Conservation (phyloP, 352 stramenopile genomes). For the Phytopythium litorale region DNA sequence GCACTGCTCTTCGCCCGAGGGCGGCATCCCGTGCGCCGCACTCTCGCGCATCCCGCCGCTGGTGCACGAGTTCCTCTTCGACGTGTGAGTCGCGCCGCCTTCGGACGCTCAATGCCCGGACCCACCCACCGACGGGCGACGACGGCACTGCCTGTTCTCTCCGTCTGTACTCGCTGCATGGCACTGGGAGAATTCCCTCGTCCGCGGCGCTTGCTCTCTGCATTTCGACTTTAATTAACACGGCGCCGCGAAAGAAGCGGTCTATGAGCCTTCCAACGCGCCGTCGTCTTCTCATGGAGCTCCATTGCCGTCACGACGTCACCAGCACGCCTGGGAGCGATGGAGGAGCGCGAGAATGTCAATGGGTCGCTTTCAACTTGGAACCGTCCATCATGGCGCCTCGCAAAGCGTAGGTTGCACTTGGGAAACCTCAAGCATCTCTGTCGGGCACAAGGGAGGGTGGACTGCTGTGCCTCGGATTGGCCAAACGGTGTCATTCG, state of each 20-base stretch:
- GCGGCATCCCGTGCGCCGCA: constrained; percentile 13
- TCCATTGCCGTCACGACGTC: too few species aligned
- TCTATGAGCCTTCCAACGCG: neutral
- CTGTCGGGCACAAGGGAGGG: too few species aligned
- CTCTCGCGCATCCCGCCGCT: constrained; percentile 20
- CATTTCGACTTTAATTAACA: neutral
- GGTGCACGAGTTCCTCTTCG: constrained; percentile 26
- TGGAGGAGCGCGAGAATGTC: too few species aligned
- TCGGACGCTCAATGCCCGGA: neutral
- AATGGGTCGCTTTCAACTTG: too few species aligned
- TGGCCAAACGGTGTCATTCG: too few species aligned
- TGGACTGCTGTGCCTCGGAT: too few species aligned
- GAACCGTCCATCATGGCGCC: too few species aligned
- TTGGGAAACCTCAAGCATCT: too few species aligned
- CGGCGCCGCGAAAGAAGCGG: neutral
- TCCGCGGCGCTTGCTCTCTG: neutral
- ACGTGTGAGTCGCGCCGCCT: neutral
- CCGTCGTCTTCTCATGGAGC: too few species aligned
- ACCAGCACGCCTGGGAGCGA: too few species aligned
- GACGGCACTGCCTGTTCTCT: neutral
- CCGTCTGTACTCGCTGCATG: neutral
- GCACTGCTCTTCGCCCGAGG: constrained; percentile 8
- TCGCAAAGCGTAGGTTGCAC: too few species aligned
- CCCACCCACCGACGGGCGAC: neutral
- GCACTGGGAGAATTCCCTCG: neutral